Conservation (phyloP, 768 basidiomycete species). For the Podaxis pistillaris region DNA sequence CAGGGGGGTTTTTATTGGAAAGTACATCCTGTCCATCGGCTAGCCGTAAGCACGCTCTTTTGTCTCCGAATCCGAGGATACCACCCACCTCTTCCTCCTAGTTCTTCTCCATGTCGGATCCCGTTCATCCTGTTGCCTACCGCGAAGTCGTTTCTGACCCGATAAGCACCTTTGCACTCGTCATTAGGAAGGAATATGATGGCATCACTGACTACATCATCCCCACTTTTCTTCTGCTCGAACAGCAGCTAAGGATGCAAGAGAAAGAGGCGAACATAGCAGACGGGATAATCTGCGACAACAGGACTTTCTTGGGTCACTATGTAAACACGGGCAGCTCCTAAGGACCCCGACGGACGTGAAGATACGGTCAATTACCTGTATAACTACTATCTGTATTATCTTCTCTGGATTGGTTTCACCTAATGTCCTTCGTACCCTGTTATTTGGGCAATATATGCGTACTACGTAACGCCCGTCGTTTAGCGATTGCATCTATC, state of each 20-base stretch:
- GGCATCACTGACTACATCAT: slow-evolving; percentile 20
- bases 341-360: not conserved
- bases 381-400: not conserved
- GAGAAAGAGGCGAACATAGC: slow-evolving; percentile 15
- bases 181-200: slow-evolving; percentile 16
- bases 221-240: slow-evolving; percentile 22
- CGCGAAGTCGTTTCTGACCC: slow-evolving; percentile 5
- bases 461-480: too few relatives aligned
- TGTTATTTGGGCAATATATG: too few relatives aligned
- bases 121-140: slow-evolving; percentile 18
- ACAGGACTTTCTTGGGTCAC: not conserved
- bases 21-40: slow-evolving; percentile 11
- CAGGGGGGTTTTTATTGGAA: slow-evolving; percentile 20
- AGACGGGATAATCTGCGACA: not conserved
- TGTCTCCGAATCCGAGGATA: not conserved
- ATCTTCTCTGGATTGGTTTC: too few relatives aligned
- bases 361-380: not conserved
- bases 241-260: slow-evolving; percentile 17
- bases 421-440: too few relatives aligned
- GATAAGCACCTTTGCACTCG: slow-evolving; percentile 13
- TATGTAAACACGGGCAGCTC: not conserved
- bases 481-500: too few relatives aligned
- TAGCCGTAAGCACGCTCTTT: slow-evolving; percentile 15
- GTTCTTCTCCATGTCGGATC: slow-evolving; percentile 18
- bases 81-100: slow-evolving; percentile 1